Percentiles rank a stretch among this genome's conserved stretches.
These are phyloP conservation scores for Aspergillus pseudonomiae DNA, from an alignment of 2,329 filamentous ascomycete genomes.

Conservation along the genomic window DNA sequence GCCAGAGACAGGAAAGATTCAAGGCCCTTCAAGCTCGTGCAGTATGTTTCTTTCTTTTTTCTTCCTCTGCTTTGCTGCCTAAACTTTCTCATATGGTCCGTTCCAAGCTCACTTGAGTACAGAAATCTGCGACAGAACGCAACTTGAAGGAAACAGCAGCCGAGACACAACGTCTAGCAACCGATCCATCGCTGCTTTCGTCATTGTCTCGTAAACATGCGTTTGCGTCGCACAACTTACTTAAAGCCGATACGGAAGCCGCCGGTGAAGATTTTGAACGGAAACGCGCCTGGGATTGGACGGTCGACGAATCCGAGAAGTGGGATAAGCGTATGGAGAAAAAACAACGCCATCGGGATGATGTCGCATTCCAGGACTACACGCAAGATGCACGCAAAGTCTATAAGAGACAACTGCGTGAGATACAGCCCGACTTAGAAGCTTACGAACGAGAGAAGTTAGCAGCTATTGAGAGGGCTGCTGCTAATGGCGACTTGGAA, in stretches of 20 bases:
- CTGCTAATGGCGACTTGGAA: conserved; percentile 80
- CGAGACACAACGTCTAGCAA: conserved; percentile 77
- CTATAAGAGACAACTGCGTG: conserved; percentile 86
- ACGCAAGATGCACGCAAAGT: conserved; percentile 84
- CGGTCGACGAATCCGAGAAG: conserved; percentile 85
- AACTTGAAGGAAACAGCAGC: conserved; percentile 84
- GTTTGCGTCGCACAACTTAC: conserved; percentile 85
- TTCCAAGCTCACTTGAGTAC: conserved; percentile 23
- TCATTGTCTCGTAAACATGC: conserved; percentile 83
- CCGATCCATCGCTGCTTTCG: conserved; percentile 75
- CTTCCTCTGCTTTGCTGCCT: background rate
- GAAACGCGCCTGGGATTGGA: conserved; percentile 99
- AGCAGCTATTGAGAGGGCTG: conserved; percentile 80
- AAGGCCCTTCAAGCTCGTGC: conserved; percentile 83
- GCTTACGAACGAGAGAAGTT: conserved; percentile 87
- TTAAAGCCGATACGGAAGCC: conserved; percentile 88
- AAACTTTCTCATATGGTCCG: background rate
- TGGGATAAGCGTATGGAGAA: conserved; percentile 93
- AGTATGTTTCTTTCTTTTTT: conserved; percentile 40
- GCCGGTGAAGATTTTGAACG: conserved; percentile 91
- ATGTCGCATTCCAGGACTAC: conserved; percentile 90
- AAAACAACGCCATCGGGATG: conserved; percentile 77
- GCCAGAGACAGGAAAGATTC: conserved; percentile 78
- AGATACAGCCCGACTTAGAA: conserved; percentile 75
- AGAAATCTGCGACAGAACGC: conserved; percentile 47